Percentiles rank a stretch among this genome's conserved stretches.
phyloP scores from a whole-genome alignment of 1,284 basidiomycete genomes.

The Trichosporon faecale region DNA sequence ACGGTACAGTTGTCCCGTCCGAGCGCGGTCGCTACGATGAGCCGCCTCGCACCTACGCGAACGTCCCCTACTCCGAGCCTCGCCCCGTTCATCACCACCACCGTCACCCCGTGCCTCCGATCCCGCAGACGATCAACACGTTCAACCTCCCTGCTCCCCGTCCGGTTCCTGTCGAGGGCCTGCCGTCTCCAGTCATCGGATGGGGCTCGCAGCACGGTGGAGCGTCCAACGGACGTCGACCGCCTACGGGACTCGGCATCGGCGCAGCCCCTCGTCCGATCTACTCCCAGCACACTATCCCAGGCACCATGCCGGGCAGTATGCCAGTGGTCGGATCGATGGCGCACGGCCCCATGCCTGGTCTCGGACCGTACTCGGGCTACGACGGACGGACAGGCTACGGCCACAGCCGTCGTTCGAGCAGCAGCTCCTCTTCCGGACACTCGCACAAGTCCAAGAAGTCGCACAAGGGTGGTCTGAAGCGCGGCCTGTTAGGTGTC shows the following conservation, averaged over 20 bases:
- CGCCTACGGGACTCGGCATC: neutral
- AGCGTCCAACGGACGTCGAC: neutral
- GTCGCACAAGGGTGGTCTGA: neutral
- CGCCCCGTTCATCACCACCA: neutral
- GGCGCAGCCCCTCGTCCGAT: neutral
- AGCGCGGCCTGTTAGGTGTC: neutral
- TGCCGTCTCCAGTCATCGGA: constrained; percentile 2
- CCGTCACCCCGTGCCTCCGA: neutral
- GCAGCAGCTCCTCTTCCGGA: neutral
- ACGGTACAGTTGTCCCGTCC: neutral
- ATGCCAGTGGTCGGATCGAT: neutral
- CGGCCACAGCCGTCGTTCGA: constrained; percentile 2
- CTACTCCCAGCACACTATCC: constrained; percentile 4
- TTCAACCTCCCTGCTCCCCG: constrained; percentile 6
- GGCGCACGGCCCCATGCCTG: constrained; percentile 3
- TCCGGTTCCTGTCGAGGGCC: neutral
- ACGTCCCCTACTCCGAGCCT: neutral
- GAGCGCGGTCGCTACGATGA: neutral
- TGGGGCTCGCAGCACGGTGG: neutral
- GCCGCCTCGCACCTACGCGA: neutral
- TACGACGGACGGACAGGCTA: neutral
- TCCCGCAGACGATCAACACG: constrained; percentile 7
- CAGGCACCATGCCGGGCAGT: neutral
- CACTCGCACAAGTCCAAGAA: neutral
- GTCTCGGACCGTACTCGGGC: neutral